Evolutionary conservation across 352 stramenopile genomes (phyloP).

Genomic region (Bremia lactucae): DNA sequence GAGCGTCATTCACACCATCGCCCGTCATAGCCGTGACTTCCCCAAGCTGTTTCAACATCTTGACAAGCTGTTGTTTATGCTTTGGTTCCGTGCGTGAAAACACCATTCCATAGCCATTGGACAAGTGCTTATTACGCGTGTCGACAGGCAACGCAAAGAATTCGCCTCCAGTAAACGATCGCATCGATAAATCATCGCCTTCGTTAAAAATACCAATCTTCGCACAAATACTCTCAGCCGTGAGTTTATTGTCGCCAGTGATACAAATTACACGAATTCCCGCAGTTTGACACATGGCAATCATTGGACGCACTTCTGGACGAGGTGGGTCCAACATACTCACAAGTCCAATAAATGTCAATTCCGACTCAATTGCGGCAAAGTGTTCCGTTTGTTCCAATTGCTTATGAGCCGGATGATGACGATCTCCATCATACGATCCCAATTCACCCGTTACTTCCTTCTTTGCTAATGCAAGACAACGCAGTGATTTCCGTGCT

Average conservation of each 20-base stretch:
- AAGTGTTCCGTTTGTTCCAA: conserved; percentile 84
- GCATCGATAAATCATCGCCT: conserved; percentile 73
- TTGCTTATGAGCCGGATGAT: conserved; percentile 76
- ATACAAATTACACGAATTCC: conserved; percentile 99
- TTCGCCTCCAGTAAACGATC: conserved; percentile 91
- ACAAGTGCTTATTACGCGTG: conserved; percentile 87
- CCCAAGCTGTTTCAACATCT: conserved; percentile 91
- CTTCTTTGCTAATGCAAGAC: conserved; percentile 94
- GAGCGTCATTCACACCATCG: conserved; percentile 98
- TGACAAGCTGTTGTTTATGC: conserved; percentile 95
- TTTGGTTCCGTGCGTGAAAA: conserved; percentile 96
- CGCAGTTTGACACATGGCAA: conserved; percentile 90
- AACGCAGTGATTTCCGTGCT: conserved; percentile 90
- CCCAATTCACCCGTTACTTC: conserved; percentile 78
- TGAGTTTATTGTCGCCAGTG: conserved; percentile 98
- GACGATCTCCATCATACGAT: conserved; percentile 73
- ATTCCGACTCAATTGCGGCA: conserved; percentile 88
- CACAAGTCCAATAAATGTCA: conserved; percentile 96
- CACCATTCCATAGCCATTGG: conserved; percentile 87
- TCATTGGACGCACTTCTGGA: conserved; percentile 93
- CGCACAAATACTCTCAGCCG: conserved; percentile 93
- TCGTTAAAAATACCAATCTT: conserved; percentile 95
- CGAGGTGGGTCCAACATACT: conserved; percentile 98
- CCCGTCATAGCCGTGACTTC: conserved; percentile 97
- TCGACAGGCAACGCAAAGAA: conserved; percentile 91